phyloP scores from a whole-genome alignment of 495 filamentous ascomycete genomes.

The Amphirosellinia nigrospora region DNA sequence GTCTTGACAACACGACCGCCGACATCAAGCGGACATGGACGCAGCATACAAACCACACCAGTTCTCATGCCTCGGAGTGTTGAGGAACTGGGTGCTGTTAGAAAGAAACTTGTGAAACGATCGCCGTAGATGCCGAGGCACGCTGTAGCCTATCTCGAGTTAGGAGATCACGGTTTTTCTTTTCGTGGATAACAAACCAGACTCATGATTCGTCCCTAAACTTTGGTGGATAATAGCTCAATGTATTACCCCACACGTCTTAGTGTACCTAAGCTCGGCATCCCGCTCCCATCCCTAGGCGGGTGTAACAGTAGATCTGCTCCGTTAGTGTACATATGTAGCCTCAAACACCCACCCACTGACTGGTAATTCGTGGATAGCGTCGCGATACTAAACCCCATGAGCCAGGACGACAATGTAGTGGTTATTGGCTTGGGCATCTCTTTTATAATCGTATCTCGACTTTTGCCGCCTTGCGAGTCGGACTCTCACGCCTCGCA shows the following conservation, averaged over 20 bases:
- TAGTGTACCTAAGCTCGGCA: not conserved
- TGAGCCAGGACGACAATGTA: not conserved
- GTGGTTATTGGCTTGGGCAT: not conserved
- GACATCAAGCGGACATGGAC: no score
- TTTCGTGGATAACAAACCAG: not conserved
- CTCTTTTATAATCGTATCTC: not conserved
- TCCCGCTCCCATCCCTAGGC: not conserved
- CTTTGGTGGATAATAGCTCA: not conserved
- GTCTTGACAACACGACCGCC: no score
- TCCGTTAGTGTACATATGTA: not conserved
- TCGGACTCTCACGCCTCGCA: not conserved
- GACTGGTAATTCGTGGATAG: not conserved
- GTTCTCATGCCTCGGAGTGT: no score
- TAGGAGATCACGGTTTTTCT: no score
- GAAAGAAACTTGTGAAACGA: no score
- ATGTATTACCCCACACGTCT: not conserved
- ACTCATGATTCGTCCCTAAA: not conserved
- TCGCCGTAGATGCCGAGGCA: no score
- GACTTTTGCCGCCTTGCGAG: not conserved
- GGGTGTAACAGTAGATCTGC: not conserved
- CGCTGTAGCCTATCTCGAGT: no score
- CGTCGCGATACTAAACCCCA: not conserved
- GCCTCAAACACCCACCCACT: not conserved
- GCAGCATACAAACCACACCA: no score
- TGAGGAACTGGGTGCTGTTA: no score